Base-by-base conservation (phyloP, 768 basidiomycete species). In the Boletellus sp. region DNA sequence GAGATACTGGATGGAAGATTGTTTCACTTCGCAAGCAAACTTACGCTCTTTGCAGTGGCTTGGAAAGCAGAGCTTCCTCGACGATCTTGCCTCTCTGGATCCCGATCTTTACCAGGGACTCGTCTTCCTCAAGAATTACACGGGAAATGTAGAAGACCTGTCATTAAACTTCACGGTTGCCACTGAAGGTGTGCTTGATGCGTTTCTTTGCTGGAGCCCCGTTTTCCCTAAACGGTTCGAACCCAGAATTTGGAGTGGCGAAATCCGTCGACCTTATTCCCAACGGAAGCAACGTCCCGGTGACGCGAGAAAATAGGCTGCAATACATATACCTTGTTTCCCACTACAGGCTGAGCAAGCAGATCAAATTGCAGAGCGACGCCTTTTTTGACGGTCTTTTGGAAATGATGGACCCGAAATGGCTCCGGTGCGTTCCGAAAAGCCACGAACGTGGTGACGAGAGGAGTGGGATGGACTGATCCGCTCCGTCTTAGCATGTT, bases 321-420 rank as follows among this genome's bases (percentile, higher is more conserved):
- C 83, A 83, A 63, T 95, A 98, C 63, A 96, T 98, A 55, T 85
- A 87, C 57, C 79, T 92, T 8, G 81, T 96, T 10, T 89, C 90
- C 44, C 85, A 94, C 65, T 94, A 92, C 64, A 85, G 84, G 36
- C 76, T 99, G 37, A 94, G 83, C 63, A 83, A 78, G 60, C 94
- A 98, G 69, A 96, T 99, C 61, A 84, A 84, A 63, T 65, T 73
- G 44, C 93, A 95, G 69, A 85, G 83, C 59, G 81, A 81, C 39
- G 87, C 85, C 2, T 91, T 99, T 74, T 96, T 97, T 56, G 84
- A 91, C 47, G 96, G 96, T 1, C 71, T 99, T 38, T 86, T 86
- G 15, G 91, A 94, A 55, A 88, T 98, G 71, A 89, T 98, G 61
- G 87, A 95, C 53, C 83, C 81, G 0, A 89, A 90, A 59, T 97